phyloP scores from a whole-genome alignment of 345 rosid species.

The Eucalyptus guilfoylei region DNA sequence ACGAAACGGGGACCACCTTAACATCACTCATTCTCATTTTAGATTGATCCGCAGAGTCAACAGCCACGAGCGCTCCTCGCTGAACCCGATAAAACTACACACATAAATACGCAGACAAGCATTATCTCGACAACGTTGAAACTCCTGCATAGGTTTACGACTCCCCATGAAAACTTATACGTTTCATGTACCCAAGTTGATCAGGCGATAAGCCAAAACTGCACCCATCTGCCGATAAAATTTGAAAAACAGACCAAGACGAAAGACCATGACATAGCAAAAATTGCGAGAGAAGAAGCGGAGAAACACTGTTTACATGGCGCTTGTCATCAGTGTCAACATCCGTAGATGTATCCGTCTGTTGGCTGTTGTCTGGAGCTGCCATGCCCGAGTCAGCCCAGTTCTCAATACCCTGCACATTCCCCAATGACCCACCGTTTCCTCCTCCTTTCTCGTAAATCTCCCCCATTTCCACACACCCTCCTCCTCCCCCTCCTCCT shows the following conservation, averaged over 20 bases:
- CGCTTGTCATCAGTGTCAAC: constrained; percentile 72
- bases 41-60: constrained; percentile 50
- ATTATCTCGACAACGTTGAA: not conserved
- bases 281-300: not conserved
- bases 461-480: not conserved
- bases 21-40: constrained; percentile 48
- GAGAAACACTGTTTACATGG: constrained; percentile 31
- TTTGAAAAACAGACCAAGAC: not conserved
- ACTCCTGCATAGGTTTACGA: not conserved
- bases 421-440: constrained; percentile 29
- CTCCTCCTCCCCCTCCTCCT: not conserved
- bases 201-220: not conserved
- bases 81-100: constrained; percentile 31
- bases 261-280: not conserved
- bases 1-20: constrained; percentile 26
- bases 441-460: constrained; percentile 29
- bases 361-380: constrained; percentile 56
- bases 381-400: constrained; percentile 85
- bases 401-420: constrained; percentile 48
- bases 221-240: not conserved
- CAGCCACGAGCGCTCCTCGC: constrained; percentile 27
- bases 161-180: not conserved
- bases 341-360: constrained; percentile 95
- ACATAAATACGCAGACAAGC: not conserved
- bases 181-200: not conserved